These are phyloP conservation scores for Parafenestella ontariensis DNA, from an alignment of 2,329 filamentous ascomycete species.

Conservation along the genomic window DNA sequence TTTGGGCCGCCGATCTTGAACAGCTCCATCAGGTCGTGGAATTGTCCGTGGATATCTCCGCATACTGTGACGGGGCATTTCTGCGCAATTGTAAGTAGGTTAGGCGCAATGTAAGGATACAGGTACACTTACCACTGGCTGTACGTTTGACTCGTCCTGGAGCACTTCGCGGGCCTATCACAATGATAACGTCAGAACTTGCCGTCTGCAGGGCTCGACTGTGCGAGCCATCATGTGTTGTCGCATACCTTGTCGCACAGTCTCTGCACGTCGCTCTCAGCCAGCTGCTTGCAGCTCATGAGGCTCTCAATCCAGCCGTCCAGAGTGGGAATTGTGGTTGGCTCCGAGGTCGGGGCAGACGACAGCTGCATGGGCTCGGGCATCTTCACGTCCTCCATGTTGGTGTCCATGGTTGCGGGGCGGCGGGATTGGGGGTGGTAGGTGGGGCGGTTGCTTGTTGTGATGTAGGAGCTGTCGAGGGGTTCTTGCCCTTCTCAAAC, in stretches of 20 bases:
- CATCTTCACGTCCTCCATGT: conserved; percentile 97
- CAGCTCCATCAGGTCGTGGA: conserved; percentile 98
- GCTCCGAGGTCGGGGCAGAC: conserved; percentile 75
- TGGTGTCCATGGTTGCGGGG: conserved; percentile 81
- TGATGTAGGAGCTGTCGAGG: conserved; percentile 42
- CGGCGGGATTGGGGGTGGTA: conserved; percentile 25
- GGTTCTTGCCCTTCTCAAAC: conserved; percentile 47
- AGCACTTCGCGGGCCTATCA: conserved; percentile 89
- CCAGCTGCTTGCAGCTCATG: conserved; percentile 98
- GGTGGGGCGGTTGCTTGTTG: conserved; percentile 35
- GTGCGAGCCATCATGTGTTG: neutral
- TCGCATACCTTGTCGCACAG: conserved; percentile 88
- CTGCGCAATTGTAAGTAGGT: conserved; percentile 37
- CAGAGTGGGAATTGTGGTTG: conserved; percentile 87
- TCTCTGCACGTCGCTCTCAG: conserved; percentile 91
- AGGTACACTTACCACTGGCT: conserved; percentile 80
- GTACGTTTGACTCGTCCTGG: conserved; percentile 97
- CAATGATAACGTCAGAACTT: conserved; percentile 21
- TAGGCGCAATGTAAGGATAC: neutral
- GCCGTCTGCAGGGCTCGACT: neutral
- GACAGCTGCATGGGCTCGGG: conserved; percentile 77
- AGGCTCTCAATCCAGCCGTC: conserved; percentile 99
- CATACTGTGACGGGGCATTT: conserved; percentile 99
- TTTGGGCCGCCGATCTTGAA: conserved; percentile 99
- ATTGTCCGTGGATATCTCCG: conserved; percentile 98